Evolutionary conservation across 352 stramenopile genomes (phyloP).

Genomic region (Phytophthora sp.): DNA sequence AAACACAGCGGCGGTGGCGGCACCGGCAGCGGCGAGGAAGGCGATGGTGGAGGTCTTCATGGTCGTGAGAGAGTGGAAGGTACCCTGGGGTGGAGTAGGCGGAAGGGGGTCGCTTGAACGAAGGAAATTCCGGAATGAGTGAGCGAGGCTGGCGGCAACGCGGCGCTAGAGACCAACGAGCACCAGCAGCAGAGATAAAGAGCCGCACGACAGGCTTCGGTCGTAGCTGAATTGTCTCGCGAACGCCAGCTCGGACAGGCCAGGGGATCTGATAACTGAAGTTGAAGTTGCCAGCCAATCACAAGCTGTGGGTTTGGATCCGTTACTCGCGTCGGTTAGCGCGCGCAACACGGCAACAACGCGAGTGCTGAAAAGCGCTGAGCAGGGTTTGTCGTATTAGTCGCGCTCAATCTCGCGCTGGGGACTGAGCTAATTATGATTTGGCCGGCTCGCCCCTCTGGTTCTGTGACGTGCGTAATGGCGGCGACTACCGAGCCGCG

Average conservation of each 20-base stretch:
- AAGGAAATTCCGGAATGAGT: conserved; percentile 30
- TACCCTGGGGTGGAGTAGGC: conserved; percentile 4
- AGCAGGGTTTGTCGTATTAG: not conserved
- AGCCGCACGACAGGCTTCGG: conserved; percentile 1
- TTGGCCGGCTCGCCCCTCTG: not conserved
- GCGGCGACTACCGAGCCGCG: not conserved
- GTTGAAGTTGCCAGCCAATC: conserved; percentile 26
- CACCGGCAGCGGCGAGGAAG: conserved; percentile 19
- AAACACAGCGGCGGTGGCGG: conserved; percentile 15
- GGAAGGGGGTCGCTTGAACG: conserved; percentile 6
- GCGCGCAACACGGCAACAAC: conserved; percentile 1
- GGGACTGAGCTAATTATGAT: not conserved
- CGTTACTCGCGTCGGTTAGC: conserved; percentile 9
- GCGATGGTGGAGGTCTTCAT: conserved; percentile 38
- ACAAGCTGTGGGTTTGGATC: not conserved
- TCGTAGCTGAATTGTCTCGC: conserved; percentile 7
- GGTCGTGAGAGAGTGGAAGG: not conserved
- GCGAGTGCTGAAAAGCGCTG: not conserved
- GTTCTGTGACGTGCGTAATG: not conserved
- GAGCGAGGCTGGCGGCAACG: not conserved
- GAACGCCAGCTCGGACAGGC: conserved; percentile 26
- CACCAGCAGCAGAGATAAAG: too few relatives aligned
- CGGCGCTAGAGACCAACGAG: not conserved
- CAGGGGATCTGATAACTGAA: conserved; percentile 28
- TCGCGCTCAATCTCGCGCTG: not conserved